Percentiles rank a stretch among this genome's conserved stretches.
Conservation (phyloP, 768 basidiomycete genomes). For the Jaapia argillacea region DNA sequence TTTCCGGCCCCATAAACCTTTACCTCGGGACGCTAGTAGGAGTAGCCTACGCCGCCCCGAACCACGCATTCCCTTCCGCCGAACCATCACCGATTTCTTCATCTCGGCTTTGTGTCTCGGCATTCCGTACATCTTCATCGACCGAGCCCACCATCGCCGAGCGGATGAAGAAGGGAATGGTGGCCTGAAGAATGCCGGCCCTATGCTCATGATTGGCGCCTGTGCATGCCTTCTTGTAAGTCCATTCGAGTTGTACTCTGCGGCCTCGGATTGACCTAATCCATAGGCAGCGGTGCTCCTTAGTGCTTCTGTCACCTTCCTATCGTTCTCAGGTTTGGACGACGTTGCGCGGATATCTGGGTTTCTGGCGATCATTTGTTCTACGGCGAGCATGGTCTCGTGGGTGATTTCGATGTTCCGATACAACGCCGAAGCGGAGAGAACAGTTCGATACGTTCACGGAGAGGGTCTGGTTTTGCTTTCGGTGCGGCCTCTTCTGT, state of each 20-base stretch:
- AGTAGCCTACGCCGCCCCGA: conserved; percentile 14
- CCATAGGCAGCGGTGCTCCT: conserved; percentile 67
- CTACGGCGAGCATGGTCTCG: conserved; percentile 59
- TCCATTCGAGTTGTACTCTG: conserved; percentile 4
- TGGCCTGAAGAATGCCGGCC: conserved; percentile 33
- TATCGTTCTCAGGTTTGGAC: conserved; percentile 69
- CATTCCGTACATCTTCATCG: conserved; percentile 68
- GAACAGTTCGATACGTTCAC: conserved; percentile 26
- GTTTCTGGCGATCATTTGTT: conserved; percentile 59
- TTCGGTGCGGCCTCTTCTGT: conserved; percentile 22
- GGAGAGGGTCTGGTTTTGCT: conserved; percentile 50
- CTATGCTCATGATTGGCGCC: conserved; percentile 55
- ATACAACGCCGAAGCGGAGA: conserved; percentile 56
- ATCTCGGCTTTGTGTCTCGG: conserved; percentile 62
- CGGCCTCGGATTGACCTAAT: not conserved
- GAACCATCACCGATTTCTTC: conserved; percentile 46
- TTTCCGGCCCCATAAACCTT: conserved; percentile 59
- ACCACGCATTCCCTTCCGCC: conserved; percentile 31
- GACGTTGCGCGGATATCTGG: conserved; percentile 51
- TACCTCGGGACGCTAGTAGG: conserved; percentile 41
- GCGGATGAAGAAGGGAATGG: conserved; percentile 49
- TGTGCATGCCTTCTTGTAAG: conserved; percentile 58
- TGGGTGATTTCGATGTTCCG: conserved; percentile 62
- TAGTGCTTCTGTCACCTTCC: conserved; percentile 74
- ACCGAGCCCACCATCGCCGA: conserved; percentile 36